Conservation (phyloP, 2,329 filamentous ascomycete genomes). For the Didymellaceae sp. region DNA sequence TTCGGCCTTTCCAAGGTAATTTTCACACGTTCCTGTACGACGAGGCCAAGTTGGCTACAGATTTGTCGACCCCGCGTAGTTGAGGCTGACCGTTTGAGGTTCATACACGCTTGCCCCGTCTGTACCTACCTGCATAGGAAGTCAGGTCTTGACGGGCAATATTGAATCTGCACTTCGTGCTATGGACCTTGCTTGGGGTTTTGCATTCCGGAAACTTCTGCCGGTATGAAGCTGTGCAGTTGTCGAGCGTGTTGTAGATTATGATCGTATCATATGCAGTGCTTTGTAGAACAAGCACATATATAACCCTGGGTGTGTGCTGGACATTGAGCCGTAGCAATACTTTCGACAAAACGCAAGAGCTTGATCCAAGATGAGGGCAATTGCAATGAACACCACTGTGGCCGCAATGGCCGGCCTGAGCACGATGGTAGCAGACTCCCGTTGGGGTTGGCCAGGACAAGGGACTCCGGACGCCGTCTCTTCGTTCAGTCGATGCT, state of each 20-base stretch:
- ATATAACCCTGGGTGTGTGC: neutral
- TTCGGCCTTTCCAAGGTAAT: neutral
- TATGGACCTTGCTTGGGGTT: conserved; percentile 14
- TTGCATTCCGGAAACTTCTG: conserved; percentile 9
- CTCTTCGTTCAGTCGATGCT: conserved; percentile 10
- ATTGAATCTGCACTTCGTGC: neutral
- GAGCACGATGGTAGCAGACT: neutral
- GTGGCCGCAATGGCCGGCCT: conserved; percentile 3
- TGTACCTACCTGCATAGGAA: conserved; percentile 8
- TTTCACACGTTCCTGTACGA: conserved; percentile 9
- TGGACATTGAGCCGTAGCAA: neutral
- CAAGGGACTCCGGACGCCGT: conserved; percentile 1
- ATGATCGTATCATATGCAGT: neutral
- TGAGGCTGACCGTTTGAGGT: neutral
- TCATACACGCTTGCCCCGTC: neutral
- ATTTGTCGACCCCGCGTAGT: conserved; percentile 1
- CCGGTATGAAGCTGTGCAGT: neutral
- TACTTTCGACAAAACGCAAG: neutral
- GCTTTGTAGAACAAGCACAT: neutral
- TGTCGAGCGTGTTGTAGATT: neutral
- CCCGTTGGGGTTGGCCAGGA: neutral
- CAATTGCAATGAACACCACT: conserved; percentile 8
- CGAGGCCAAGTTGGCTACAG: conserved; percentile 5
- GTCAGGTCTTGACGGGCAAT: neutral
- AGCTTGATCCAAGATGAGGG: conserved; percentile 1